Evolutionary conservation across 805 yeast genomes (phyloP).

Genomic region (Candida bentonensis): DNA sequence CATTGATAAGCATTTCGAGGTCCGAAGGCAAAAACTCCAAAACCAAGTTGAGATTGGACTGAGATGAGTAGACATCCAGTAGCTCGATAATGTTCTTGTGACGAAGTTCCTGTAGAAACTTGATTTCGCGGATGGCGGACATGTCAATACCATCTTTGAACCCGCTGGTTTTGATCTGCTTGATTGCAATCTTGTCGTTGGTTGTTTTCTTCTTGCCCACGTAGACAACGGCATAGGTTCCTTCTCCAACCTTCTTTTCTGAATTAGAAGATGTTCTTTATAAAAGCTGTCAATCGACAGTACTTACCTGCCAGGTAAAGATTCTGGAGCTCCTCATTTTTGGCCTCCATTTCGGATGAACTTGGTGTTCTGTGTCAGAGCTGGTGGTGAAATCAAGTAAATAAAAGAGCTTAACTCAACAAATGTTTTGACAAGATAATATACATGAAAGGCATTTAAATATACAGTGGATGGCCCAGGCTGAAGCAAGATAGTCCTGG

Average conservation of each 20-base stretch:
- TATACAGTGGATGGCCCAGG: too few relatives aligned
- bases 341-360: background rate
- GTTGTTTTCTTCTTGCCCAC: conserved; percentile 54
- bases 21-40: conserved; percentile 88
- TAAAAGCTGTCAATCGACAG: too few relatives aligned
- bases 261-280: conserved; percentile 3
- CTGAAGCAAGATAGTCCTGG: too few relatives aligned
- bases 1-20: conserved; percentile 77
- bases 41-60: conserved; percentile 63
- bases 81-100: conserved; percentile 81
- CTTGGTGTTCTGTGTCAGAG: too few relatives aligned
- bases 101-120: conserved; percentile 65
- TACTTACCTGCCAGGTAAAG: background rate
- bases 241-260: conserved; percentile 93
- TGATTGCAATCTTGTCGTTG: conserved; percentile 64
- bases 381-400: too few relatives aligned
- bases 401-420: too few relatives aligned
- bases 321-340: background rate
- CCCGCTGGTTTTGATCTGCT: conserved; percentile 87
- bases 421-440: too few relatives aligned
- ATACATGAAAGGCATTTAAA: too few relatives aligned
- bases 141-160: conserved; percentile 95
- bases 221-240: conserved; percentile 90
- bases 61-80: conserved; percentile 68
- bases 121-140: conserved; percentile 91